Evolutionary conservation across 805 yeast genomes (phyloP).

Genomic region (Barnettozyma siamensis): DNA sequence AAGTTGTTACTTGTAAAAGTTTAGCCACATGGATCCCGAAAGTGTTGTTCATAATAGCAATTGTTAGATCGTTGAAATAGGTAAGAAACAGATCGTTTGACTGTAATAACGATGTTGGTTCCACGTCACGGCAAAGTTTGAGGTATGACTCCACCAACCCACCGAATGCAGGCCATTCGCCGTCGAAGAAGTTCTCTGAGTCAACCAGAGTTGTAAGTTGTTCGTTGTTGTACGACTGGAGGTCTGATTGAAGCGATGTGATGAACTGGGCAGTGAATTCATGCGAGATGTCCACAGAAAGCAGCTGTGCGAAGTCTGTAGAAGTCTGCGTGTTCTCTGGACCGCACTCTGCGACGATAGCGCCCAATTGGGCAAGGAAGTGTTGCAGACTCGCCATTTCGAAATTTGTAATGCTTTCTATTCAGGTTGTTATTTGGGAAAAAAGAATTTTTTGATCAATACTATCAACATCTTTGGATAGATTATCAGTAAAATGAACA

Average conservation of each 20-base stretch:
- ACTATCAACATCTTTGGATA: too few relatives aligned
- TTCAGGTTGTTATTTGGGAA: too few relatives aligned
- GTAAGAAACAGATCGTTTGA: constrained; percentile 50
- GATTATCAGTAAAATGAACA: neutral
- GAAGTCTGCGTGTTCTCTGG: neutral
- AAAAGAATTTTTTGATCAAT: too few relatives aligned
- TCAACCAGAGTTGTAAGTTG: constrained; percentile 21
- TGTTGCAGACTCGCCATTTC: neutral
- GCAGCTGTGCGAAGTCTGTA: constrained; percentile 7
- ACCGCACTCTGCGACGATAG: neutral
- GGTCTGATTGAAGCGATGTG: constrained; percentile 16
- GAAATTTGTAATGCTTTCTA: neutral
- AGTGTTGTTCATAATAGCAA: constrained; percentile 41
- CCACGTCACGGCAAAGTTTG: constrained; percentile 40
- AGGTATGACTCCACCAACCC: constrained; percentile 38
- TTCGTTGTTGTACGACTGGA: constrained; percentile 12
- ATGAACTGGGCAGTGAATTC: constrained; percentile 4
- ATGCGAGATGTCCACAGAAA: constrained; percentile 12
- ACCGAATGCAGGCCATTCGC: constrained; percentile 40
- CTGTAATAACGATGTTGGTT: constrained; percentile 49
- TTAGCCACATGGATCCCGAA: constrained; percentile 34
- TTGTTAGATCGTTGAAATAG: constrained; percentile 41
- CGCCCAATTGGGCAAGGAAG: neutral
- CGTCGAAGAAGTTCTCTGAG: constrained; percentile 25
- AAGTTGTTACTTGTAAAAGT: constrained; percentile 32